phyloP scores from a whole-genome alignment of 768 basidiomycete genomes.

The Podaxis mareebaensis region DNA sequence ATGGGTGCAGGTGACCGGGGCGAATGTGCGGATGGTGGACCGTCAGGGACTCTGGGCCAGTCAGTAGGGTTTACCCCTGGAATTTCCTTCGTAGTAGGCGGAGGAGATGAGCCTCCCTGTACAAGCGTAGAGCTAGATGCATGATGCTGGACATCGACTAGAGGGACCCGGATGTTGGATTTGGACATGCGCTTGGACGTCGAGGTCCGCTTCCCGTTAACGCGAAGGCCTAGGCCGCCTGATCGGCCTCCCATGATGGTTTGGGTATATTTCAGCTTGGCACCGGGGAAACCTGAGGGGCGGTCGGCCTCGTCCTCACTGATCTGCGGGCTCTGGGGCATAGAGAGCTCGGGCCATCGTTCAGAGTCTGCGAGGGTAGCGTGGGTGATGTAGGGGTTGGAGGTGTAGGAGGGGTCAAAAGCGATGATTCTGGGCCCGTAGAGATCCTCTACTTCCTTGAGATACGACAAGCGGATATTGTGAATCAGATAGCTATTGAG shows the following conservation, averaged over 20 bases:
- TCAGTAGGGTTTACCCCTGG: constrained; percentile 27
- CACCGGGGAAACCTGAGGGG: constrained; percentile 50
- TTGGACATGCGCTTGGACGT: constrained; percentile 50
- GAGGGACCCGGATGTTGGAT: constrained; percentile 27
- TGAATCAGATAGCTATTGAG: constrained; percentile 70
- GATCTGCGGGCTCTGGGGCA: constrained; percentile 69
- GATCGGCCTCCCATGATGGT: constrained; percentile 82
- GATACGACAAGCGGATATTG: constrained; percentile 78
- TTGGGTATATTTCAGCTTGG: constrained; percentile 75
- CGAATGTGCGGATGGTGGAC: constrained; percentile 10
- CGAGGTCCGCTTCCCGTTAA: constrained; percentile 61
- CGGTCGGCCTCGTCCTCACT: constrained; percentile 67
- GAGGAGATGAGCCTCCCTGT: constrained; percentile 30
- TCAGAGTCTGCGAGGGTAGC: constrained; percentile 77
- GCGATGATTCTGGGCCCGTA: constrained; percentile 83
- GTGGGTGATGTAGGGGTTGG: constrained; percentile 83
- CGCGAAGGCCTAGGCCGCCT: constrained; percentile 77
- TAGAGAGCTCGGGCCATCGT: constrained; percentile 82
- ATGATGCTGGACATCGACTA: constrained; percentile 31
- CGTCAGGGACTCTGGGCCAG: constrained; percentile 31
- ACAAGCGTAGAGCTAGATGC: constrained; percentile 23
- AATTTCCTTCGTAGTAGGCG: constrained; percentile 27
- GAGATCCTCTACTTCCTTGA: constrained; percentile 87
- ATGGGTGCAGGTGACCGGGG: not conserved
- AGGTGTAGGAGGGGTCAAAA: constrained; percentile 71